A percentile compares a stretch with the other conserved stretches of the same genome.
These are phyloP conservation scores for Xylariaceae sp. DNA, from an alignment of 2,329 filamentous ascomycete genomes.

Conservation along the genomic window DNA sequence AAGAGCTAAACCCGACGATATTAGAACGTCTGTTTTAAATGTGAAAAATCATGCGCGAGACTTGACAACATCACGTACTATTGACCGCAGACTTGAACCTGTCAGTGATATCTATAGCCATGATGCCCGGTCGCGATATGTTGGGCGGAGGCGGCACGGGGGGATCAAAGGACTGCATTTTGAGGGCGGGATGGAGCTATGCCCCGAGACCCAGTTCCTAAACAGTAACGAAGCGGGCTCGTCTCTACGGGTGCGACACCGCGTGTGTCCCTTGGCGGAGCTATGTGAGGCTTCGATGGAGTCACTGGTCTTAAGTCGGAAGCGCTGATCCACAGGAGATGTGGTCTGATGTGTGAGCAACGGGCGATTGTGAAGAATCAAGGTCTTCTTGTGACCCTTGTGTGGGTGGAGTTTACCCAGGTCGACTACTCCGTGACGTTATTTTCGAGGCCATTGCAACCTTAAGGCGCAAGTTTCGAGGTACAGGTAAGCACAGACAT, in stretches of 20 bases:
- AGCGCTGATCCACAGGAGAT: conserved; percentile 2
- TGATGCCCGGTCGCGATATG: conserved; percentile 45
- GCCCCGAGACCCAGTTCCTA: not conserved
- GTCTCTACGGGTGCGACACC: not conserved
- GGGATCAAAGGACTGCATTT: conserved; percentile 14
- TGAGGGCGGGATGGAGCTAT: conserved; percentile 3
- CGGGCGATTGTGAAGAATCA: not conserved
- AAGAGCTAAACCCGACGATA: conserved; percentile 51
- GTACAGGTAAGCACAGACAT: too few species aligned
- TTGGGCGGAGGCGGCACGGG: conserved; percentile 35
- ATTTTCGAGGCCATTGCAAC: too few species aligned
- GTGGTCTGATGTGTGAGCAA: not conserved
- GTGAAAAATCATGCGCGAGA: not conserved
- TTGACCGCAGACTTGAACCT: conserved; percentile 51
- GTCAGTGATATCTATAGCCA: conserved; percentile 56
- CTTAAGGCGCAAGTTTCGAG: too few species aligned
- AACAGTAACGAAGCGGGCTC: not conserved
- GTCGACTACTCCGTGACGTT: too few species aligned
- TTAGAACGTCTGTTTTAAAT: not conserved
- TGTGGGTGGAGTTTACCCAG: too few species aligned
- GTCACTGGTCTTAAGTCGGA: not conserved
- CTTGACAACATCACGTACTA: conserved; percentile 36
- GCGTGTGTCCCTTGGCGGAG: conserved; percentile 7
- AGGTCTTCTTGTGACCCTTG: too few species aligned
- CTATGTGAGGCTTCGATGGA: not conserved